phyloP scores from a whole-genome alignment of 2,329 filamentous ascomycete genomes.

The Alternaria consortialis region DNA sequence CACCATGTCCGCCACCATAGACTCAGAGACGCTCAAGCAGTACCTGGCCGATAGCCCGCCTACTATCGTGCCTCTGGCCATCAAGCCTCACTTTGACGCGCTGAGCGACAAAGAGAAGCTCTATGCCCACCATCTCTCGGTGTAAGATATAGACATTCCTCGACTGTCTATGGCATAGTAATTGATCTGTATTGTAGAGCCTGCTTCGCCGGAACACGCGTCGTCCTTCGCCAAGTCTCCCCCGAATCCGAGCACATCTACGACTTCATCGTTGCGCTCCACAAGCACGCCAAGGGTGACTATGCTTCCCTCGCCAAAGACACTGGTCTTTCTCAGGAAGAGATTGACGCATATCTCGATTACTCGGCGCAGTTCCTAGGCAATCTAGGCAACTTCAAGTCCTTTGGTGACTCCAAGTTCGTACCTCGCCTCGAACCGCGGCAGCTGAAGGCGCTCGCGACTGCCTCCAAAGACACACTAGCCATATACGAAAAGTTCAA shows the following conservation, averaged over 20 bases:
- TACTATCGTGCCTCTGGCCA: constrained; percentile 84
- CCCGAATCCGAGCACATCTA: constrained; percentile 63
- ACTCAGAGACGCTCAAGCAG: constrained; percentile 63
- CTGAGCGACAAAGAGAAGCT: constrained; percentile 79
- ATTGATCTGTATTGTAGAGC: constrained; percentile 44
- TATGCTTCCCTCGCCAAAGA: constrained; percentile 58
- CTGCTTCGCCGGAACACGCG: constrained; percentile 59
- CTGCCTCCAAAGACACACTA: constrained; percentile 50
- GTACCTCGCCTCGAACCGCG: constrained; percentile 57
- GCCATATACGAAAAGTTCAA: constrained; percentile 56
- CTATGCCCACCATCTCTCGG: constrained; percentile 77
- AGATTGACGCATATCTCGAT: constrained; percentile 50
- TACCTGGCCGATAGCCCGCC: constrained; percentile 93
- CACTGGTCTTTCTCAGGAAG: constrained; percentile 52
- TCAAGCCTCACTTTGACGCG: constrained; percentile 90
- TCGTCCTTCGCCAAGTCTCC: constrained; percentile 63
- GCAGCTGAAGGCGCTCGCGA: constrained; percentile 57
- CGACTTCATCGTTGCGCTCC: constrained; percentile 63
- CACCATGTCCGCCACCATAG: constrained; percentile 50
- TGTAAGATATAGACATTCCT: constrained; percentile 33
- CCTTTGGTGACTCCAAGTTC: constrained; percentile 61
- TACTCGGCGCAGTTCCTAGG: constrained; percentile 59
- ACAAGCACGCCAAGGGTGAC: constrained; percentile 59
- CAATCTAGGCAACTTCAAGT: constrained; percentile 65
- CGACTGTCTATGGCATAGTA: not conserved